Evolutionary conservation across 129 eudicot genomes (phyloP), one percentile per base, ranked within the genome.

Genomic region (Saposhnikovia divaricata): DNA sequence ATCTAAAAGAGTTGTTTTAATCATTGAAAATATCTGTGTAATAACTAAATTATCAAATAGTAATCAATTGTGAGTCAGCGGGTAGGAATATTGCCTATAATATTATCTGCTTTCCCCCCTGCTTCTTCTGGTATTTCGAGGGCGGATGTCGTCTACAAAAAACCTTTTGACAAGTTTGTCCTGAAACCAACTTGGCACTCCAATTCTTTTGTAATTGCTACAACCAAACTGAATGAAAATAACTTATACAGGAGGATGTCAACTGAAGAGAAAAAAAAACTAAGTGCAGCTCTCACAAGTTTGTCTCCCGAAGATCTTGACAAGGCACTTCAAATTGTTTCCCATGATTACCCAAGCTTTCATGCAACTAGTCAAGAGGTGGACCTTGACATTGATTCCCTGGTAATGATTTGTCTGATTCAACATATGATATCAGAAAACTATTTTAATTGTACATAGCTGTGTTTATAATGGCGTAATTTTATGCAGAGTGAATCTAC

Each of bases 341-440:
- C 94, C 79, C 89, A 91, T 75, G 81, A 79, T 81, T 82, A 95
- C 81, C 97, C 98, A 9, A 80, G 59, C 65, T 92, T 92, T 77
- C 88, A 83, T 84, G 85, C 90, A 76, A 77, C 85, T 2, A 85
- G 87, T 40, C 89, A 85, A 34, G 88, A 87, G 74, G 97, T 95
- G 65, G 94, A 89, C 73, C 91, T 95, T 72, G 91, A 87, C 85
- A 83, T 95, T 43, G 92, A 95, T 77, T 88, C 89, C 27, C 99
- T 85, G 98, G 98, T 94, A 8, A 48, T 3, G 13, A 43, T 43
- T 9, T 44, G 34, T 73, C 28, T 13, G 43, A n/a, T 42, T 51
- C 63, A 55, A 15, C n/a, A 61, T 25, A n/a, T 61, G 15, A 25
- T 61, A 9, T n/a, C 3, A 4, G 69, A 61, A 25, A 25, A 61